phyloP scores from a whole-genome alignment of 2,329 filamentous ascomycete species.

The Claviceps fusiformis region DNA sequence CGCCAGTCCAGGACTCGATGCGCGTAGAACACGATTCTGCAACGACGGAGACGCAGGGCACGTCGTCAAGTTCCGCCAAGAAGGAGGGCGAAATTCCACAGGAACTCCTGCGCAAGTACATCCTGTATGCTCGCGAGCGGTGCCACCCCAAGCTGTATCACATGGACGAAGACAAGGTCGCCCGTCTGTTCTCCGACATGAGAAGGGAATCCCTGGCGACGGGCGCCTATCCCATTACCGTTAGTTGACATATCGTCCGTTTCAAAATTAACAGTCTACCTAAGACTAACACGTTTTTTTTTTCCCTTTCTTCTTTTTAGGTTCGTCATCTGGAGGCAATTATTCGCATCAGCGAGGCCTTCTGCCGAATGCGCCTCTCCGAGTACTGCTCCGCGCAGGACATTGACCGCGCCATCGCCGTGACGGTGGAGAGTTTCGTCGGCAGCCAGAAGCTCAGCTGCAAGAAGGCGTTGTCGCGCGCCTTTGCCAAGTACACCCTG shows the following conservation, averaged over 20 bases:
- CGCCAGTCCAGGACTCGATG: slow-evolving; percentile 40
- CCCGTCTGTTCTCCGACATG: slow-evolving; percentile 92
- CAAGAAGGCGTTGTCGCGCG: slow-evolving; percentile 87
- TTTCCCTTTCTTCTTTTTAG: slow-evolving; percentile 28
- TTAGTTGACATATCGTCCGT: slow-evolving; percentile 33
- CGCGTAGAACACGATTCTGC: slow-evolving; percentile 47
- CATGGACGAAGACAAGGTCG: slow-evolving; percentile 95
- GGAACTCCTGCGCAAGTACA: slow-evolving; percentile 87
- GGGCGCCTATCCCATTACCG: slow-evolving; percentile 93
- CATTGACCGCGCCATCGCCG: slow-evolving; percentile 92
- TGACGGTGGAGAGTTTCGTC: slow-evolving; percentile 92
- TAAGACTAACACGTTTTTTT: slow-evolving; percentile 2
- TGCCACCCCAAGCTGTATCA: slow-evolving; percentile 89
- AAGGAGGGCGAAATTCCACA: slow-evolving; percentile 69
- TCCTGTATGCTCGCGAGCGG: slow-evolving; percentile 82
- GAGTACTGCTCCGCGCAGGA: slow-evolving; percentile 85
- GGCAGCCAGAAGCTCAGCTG: slow-evolving; percentile 93
- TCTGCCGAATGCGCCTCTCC: slow-evolving; percentile 95
- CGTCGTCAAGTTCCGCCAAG: slow-evolving; percentile 6
- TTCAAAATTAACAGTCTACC: not conserved
- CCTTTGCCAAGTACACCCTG: slow-evolving; percentile 88
- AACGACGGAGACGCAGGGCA: slow-evolving; percentile 21
- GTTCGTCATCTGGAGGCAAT: slow-evolving; percentile 96
- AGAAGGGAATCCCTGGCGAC: slow-evolving; percentile 82
- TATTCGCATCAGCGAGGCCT: slow-evolving; percentile 85